These are phyloP conservation scores for Agarophyton chilense DNA, from an alignment of 23 red algal species.

Conservation along the genomic window DNA sequence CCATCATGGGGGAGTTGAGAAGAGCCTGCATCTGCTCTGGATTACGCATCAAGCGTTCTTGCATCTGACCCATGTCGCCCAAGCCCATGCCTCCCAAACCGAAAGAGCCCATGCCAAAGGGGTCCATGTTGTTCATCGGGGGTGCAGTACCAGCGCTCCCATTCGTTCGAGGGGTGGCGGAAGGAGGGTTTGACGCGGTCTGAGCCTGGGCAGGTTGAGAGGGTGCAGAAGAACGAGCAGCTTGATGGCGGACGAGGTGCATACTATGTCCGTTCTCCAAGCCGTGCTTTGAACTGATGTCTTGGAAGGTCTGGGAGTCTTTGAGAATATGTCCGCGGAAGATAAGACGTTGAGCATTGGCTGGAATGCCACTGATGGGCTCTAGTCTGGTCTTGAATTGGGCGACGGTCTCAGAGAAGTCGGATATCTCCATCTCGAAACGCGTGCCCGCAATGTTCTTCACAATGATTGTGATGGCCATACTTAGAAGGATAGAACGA, in stretches of 20 bases:
- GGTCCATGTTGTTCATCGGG: constrained; percentile 3
- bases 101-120: constrained; percentile 11
- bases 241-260: constrained; percentile 84
- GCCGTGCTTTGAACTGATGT: constrained; percentile 87
- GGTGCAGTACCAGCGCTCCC: background rate
- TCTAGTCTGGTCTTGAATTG: constrained; percentile 84
- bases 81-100: constrained; percentile 20
- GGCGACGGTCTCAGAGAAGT: constrained; percentile 79
- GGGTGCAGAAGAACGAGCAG: constrained; percentile 2
- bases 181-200: background rate
- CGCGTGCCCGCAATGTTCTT: constrained; percentile 89
- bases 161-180: constrained; percentile 14
- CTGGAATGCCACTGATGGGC: constrained; percentile 69
- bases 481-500: background rate
- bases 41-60: constrained; percentile 80
- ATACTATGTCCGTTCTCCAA: constrained; percentile 95
- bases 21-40: constrained; percentile 89
- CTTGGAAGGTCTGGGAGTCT: constrained; percentile 78
- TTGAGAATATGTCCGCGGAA: constrained; percentile 98
- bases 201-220: constrained; percentile 10
- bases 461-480: constrained; percentile 72
- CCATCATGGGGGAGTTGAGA: constrained; percentile 96
- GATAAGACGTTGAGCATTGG: constrained; percentile 87
- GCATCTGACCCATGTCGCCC: constrained; percentile 69
- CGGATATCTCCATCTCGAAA: constrained; percentile 79